These are phyloP conservation scores for Polyplosphaeria fusca DNA, from an alignment of 495 filamentous ascomycete species.

Conservation along the genomic window DNA sequence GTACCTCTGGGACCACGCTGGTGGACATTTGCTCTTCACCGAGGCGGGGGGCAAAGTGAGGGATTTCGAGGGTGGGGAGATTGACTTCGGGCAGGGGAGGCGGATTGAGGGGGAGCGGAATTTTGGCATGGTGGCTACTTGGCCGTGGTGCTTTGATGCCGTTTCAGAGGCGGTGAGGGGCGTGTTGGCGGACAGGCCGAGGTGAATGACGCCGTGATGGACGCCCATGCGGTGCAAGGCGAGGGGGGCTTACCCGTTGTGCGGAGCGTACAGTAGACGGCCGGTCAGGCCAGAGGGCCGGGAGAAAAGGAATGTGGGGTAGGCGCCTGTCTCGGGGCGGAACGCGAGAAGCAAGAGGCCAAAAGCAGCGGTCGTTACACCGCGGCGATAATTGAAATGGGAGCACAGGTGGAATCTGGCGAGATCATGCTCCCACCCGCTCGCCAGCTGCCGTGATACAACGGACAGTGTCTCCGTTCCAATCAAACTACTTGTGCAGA, in stretches of 20 bases:
- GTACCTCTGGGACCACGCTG: slow-evolving; percentile 67
- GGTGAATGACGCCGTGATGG: not conserved
- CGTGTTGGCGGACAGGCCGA: slow-evolving; percentile 14
- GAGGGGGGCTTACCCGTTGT: not conserved
- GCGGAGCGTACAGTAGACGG: not conserved
- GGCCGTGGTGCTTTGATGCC: slow-evolving; percentile 9
- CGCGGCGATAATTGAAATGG: not conserved
- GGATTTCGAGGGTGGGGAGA: slow-evolving; percentile 53
- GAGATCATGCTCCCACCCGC: slow-evolving; percentile 14
- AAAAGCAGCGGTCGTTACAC: not conserved
- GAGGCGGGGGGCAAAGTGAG: slow-evolving; percentile 63
- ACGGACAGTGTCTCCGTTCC: not conserved
- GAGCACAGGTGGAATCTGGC: not conserved
- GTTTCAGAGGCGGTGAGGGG: slow-evolving; percentile 15
- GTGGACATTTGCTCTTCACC: slow-evolving; percentile 63
- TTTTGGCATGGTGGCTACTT: slow-evolving; percentile 24
- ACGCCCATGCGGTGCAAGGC: not conserved
- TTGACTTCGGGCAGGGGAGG: slow-evolving; percentile 37
- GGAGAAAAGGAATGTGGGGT: slow-evolving; percentile 18
- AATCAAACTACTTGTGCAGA: too few species aligned
- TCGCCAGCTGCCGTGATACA: slow-evolving; percentile 3
- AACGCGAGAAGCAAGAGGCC: not conserved
- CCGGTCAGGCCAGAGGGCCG: not conserved
- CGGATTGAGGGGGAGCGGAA: slow-evolving; percentile 22
- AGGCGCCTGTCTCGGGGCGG: too few species aligned